Conservation (phyloP, 495 filamentous ascomycete species). For the Penicillium bialowiezense region DNA sequence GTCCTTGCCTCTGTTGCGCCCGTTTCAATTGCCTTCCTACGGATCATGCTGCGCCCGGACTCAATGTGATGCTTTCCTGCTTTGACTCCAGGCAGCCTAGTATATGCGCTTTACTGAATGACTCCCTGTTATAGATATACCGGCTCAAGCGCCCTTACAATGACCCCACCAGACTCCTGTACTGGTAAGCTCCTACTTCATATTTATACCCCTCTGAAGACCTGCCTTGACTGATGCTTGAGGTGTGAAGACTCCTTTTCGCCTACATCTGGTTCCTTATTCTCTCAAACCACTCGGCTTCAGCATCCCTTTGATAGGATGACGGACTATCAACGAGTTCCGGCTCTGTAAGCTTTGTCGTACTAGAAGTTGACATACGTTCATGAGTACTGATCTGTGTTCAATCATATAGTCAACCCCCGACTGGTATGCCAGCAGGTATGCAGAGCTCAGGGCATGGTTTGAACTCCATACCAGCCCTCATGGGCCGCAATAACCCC, state of each 20-base stretch:
- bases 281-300: conserved; percentile 34
- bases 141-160: conserved; percentile 39
- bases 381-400: conserved; percentile 18
- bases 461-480: conserved; percentile 23
- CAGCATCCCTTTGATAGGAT: conserved; percentile 40
- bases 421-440: conserved; percentile 31
- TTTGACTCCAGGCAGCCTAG: conserved; percentile 8
- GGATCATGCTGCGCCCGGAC: conserved; percentile 18
- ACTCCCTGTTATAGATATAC: conserved; percentile 33
- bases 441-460: conserved; percentile 30
- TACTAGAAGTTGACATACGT: no score
- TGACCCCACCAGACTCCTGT: conserved; percentile 48
- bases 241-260: conserved; percentile 39
- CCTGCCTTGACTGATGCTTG: conserved; percentile 10
- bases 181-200: conserved; percentile 34
- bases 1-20: conserved; percentile 9
- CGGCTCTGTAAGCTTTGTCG: conserved; percentile 38
- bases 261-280: conserved; percentile 35
- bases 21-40: conserved; percentile 11
- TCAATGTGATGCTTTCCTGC: conserved; percentile 9
- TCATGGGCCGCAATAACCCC: conserved; percentile 36
- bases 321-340: conserved; percentile 40
- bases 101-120: conserved; percentile 17
- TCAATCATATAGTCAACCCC: conserved; percentile 33
- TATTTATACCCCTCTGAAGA: not conserved